phyloP scores from a whole-genome alignment of 2,329 filamentous ascomycete genomes.

The Aschersonia sp. region DNA sequence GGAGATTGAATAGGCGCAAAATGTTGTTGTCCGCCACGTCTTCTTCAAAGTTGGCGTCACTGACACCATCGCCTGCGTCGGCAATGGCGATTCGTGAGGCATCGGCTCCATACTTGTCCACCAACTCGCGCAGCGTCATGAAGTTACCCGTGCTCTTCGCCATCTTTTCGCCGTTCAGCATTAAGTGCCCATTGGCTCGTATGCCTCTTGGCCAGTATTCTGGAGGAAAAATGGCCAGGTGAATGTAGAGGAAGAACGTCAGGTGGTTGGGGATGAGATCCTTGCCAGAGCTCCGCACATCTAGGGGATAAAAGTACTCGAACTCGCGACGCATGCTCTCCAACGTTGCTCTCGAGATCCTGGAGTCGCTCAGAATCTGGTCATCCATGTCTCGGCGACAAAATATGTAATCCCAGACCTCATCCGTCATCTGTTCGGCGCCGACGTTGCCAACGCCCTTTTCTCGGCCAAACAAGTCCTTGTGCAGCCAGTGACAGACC shows the following conservation, averaged over 20 bases:
- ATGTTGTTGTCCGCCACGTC: slow-evolving; percentile 86
- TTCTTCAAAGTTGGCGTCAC: slow-evolving; percentile 96
- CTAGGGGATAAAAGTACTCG: slow-evolving; percentile 92
- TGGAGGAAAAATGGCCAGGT: slow-evolving; percentile 74
- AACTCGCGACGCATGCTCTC: slow-evolving; percentile 80
- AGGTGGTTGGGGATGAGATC: slow-evolving; percentile 89
- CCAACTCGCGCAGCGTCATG: slow-evolving; percentile 73
- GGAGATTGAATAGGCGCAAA: slow-evolving; percentile 64
- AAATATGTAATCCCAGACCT: slow-evolving; percentile 95
- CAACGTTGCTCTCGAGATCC: slow-evolving; percentile 60
- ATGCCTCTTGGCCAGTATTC: slow-evolving; percentile 82
- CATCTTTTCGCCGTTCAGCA: slow-evolving; percentile 98
- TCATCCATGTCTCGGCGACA: slow-evolving; percentile 57
- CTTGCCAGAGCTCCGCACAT: slow-evolving; percentile 80
- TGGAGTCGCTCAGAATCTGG: slow-evolving; percentile 47
- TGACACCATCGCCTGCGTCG: slow-evolving; percentile 86
- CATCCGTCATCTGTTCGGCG: slow-evolving; percentile 81
- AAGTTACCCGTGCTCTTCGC: slow-evolving; percentile 96
- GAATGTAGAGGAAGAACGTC: slow-evolving; percentile 91
- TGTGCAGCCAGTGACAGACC: slow-evolving; percentile 54
- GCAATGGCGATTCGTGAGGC: slow-evolving; percentile 83
- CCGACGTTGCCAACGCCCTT: slow-evolving; percentile 55
- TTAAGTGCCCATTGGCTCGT: slow-evolving; percentile 81
- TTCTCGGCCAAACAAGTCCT: slow-evolving; percentile 70
- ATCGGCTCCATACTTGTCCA: slow-evolving; percentile 88